Base-by-base conservation (phyloP, 148 eudicot species). In the Camellia sinensis region DNA sequence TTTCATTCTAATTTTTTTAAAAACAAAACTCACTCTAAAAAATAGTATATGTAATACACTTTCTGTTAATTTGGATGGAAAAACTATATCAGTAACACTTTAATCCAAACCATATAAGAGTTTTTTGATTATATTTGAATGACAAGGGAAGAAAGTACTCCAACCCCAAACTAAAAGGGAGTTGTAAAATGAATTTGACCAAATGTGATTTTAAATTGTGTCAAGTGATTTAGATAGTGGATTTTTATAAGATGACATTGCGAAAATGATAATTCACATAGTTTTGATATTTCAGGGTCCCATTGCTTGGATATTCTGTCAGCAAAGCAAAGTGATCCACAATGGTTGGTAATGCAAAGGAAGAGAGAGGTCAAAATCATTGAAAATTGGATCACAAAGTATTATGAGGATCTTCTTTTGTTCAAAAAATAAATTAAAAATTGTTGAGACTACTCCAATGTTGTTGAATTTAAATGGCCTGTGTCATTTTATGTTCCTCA, bases 231-330 rank as follows among this genome's bases (percentile, higher is more conserved):
- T 29, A 29, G 37, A 29, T 29, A 29, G 37, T 29, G 61, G 61
- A 9, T 48, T 48, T 48, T 3, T 4, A 0, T 48, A 5, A 48
- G 52, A 48, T 4, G 5, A 48, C 52, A 5, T 57, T 57, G 61
- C 61, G 18, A n/a, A n/a, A 17, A 71, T 18, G 4, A n/a, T 21
- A 8, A 72, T 7, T 52, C 17, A 6, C 2, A 76, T 14, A 62
- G 44, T 63, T 63, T 13, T 43, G 12, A 56, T 82, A 74, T 69
- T 85, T 67, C 79, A 89, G 92, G 92, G 73, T 82, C 90, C 11
- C 92, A 89, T 83, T 86, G 90, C 53, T 44, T 87, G 81, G 92
- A 89, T 82, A 56, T 89, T 54, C 48, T 79, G 18, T 2, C 3
- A 41, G 76, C 87, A 0, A 29, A 48, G 15, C 37, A 78, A 79